Conservation (phyloP, 2,329 filamentous ascomycete genomes). For the Stagonosporopsis rhizophila region DNA sequence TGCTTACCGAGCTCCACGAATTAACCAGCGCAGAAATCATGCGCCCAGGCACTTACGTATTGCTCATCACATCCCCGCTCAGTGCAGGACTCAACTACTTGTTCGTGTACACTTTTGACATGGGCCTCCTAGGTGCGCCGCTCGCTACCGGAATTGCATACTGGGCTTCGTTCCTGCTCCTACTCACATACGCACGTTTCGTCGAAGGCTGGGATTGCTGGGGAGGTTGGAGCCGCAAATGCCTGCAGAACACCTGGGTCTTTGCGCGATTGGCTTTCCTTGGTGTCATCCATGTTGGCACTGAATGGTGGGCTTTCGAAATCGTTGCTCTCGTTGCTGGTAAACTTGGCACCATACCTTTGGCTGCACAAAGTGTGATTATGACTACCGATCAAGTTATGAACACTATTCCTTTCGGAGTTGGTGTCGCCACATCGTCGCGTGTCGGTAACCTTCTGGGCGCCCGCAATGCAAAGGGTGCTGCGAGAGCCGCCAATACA, state of each 20-base stretch:
- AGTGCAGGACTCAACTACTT: conserved; percentile 67
- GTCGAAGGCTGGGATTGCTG: conserved; percentile 77
- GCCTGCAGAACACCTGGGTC: conserved; percentile 69
- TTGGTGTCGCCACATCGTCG: conserved; percentile 80
- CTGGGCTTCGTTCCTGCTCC: conserved; percentile 80
- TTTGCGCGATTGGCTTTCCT: conserved; percentile 78
- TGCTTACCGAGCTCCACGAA: neutral
- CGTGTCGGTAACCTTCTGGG: conserved; percentile 83
- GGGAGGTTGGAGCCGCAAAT: conserved; percentile 73
- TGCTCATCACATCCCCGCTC: conserved; percentile 66
- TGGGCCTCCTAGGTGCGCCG: conserved; percentile 80
- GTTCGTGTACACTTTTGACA: conserved; percentile 73
- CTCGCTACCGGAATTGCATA: conserved; percentile 85
- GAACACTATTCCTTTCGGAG: conserved; percentile 85
- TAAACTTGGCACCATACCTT: conserved; percentile 75
- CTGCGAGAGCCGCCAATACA: conserved; percentile 74
- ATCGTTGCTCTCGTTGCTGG: conserved; percentile 86
- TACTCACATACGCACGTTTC: conserved; percentile 76
- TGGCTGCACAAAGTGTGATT: conserved; percentile 86
- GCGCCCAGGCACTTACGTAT: conserved; percentile 68
- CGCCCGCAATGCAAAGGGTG: conserved; percentile 68
- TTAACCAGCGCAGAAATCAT: conserved; percentile 60
- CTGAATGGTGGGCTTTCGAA: conserved; percentile 95
- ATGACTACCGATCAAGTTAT: conserved; percentile 89
- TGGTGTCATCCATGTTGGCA: conserved; percentile 83